Conservation (phyloP, 257 asterid species). For the Ilex aquifolium region DNA sequence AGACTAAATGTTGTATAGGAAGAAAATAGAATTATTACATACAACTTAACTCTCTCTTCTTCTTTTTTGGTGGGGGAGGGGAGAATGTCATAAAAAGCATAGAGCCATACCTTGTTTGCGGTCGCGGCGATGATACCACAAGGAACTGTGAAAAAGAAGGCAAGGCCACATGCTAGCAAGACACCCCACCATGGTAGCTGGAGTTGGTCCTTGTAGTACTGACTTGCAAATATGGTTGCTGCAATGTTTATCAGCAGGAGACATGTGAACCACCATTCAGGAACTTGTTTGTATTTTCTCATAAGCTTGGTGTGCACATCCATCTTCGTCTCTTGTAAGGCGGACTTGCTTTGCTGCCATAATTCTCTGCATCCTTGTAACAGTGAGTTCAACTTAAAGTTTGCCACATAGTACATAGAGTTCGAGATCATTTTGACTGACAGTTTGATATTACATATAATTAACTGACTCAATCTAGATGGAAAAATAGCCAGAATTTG, state of each 20-base stretch:
- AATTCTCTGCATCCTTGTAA: constrained; percentile 44
- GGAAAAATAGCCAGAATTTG: too few relatives aligned
- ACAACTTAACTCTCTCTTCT: too few relatives aligned
- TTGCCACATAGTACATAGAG: too few relatives aligned
- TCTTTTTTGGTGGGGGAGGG: too few relatives aligned
- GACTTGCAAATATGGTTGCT: constrained; percentile 64
- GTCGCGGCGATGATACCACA: constrained; percentile 85
- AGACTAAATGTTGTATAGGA: neutral
- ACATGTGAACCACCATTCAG: constrained; percentile 87
- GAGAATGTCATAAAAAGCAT: neutral
- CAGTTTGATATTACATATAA: too few relatives aligned
- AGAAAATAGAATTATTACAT: neutral
- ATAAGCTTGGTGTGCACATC: constrained; percentile 89
- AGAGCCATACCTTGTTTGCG: constrained; percentile 67
- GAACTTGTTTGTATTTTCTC: constrained; percentile 80
- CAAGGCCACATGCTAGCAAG: constrained; percentile 74
- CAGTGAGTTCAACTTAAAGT: neutral
- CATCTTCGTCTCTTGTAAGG: constrained; percentile 60
- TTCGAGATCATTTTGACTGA: too few relatives aligned
- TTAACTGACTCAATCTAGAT: too few relatives aligned
- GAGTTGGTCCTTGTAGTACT: constrained; percentile 57
- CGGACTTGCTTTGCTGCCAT: constrained; percentile 79
- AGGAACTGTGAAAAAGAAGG: constrained; percentile 85
- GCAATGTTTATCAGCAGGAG: constrained; percentile 53
- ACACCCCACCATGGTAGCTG: constrained; percentile 99